Evolutionary conservation across 2,329 filamentous ascomycete genomes (phyloP).

Genomic region (Didymellaceae sp.): DNA sequence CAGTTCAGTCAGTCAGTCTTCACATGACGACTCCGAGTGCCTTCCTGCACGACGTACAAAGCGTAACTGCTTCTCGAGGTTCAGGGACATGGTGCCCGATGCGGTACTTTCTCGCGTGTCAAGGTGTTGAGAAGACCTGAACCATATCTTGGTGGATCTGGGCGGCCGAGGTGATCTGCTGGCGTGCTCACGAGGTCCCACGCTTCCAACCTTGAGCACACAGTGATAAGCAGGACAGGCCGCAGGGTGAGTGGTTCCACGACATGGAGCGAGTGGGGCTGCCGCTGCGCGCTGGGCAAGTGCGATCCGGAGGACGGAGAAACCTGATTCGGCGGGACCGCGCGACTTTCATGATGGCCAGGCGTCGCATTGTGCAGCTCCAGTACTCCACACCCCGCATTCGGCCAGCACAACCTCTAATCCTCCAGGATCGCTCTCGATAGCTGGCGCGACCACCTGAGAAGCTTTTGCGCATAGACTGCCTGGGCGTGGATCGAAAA

Average conservation of each 20-base stretch:
- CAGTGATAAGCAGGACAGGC: constrained; percentile 22
- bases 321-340: not conserved
- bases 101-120: constrained; percentile 36
- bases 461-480: constrained; percentile 38
- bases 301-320: constrained; percentile 9
- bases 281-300: constrained; percentile 25
- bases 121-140: constrained; percentile 31
- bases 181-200: constrained; percentile 15
- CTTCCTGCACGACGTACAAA: constrained; percentile 66
- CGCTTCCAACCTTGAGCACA: constrained; percentile 23
- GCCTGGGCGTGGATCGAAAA: constrained; percentile 24
- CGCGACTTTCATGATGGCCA: constrained; percentile 13
- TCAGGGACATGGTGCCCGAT: constrained; percentile 61
- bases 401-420: constrained; percentile 19
- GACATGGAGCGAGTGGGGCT: constrained; percentile 32
- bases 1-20: constrained; percentile 25
- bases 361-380: constrained; percentile 4
- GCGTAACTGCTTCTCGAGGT: constrained; percentile 80
- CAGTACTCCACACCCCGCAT: constrained; percentile 19
- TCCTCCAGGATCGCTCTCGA: constrained; percentile 17
- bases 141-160: constrained; percentile 37
- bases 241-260: constrained; percentile 35
- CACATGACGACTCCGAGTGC: not conserved
- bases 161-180: constrained; percentile 7
- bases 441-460: constrained; percentile 25